Conservation (phyloP, 768 basidiomycete genomes). For the Tricholoma flavovirens region DNA sequence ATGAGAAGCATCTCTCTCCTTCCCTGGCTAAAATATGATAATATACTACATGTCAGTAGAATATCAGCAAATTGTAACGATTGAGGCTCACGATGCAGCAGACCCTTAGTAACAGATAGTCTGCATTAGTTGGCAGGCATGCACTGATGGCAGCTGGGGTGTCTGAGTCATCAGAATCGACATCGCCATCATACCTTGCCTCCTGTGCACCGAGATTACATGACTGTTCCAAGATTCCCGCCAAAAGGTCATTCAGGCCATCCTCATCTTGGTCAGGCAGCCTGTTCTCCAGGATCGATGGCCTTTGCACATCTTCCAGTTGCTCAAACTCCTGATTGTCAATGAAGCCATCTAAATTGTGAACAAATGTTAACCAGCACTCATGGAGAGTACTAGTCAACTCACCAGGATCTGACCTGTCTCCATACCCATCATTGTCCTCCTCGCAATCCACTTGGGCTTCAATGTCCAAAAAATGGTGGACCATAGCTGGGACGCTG, state of each 20-base stretch:
- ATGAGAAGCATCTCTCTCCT: too few relatives aligned
- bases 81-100: slow-evolving; percentile 2
- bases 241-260: not conserved
- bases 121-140: too few relatives aligned
- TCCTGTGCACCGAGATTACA: not conserved
- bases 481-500: too few relatives aligned
- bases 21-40: not conserved
- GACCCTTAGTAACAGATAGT: too few relatives aligned
- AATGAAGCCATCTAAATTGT: slow-evolving; percentile 5
- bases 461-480: not conserved
- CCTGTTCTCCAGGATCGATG: too few relatives aligned
- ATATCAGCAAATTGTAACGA: not conserved
- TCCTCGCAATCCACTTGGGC: not conserved
- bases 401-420: not conserved
- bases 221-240: too few relatives aligned
- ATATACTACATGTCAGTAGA: not conserved
- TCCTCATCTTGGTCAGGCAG: not conserved
- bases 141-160: too few relatives aligned
- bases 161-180: too few relatives aligned
- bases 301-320: not conserved
- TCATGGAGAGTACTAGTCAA: not conserved
- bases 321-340: not conserved
- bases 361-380: not conserved
- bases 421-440: too few relatives aligned
- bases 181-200: not conserved